Evolutionary conservation across 345 rosid species (phyloP).

Genomic region (Mallotus nudiflorus): DNA sequence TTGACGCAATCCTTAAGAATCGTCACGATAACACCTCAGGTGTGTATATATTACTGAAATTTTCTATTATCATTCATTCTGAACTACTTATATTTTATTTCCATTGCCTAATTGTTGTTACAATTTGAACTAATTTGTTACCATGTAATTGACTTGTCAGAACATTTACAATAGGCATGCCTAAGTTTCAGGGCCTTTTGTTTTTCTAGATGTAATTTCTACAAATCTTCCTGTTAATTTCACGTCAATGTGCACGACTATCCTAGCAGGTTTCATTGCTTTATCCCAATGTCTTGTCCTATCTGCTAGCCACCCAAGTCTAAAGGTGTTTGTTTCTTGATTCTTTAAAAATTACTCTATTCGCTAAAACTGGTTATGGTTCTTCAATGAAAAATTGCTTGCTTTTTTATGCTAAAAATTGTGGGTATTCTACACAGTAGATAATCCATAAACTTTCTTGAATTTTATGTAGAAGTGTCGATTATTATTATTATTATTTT

Average conservation of each 20-base stretch:
- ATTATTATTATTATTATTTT: too few species aligned
- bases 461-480: too few species aligned
- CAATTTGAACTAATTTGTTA: not conserved
- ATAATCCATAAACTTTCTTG: conserved; percentile 77
- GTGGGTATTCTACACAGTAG: conserved; percentile 85
- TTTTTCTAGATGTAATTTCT: not conserved
- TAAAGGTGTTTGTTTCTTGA: conserved; percentile 52
- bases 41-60: conserved; percentile 22
- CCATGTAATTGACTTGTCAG: not conserved
- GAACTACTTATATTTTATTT: not conserved
- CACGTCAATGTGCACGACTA: not conserved
- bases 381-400: not conserved
- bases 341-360: not conserved
- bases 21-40: conserved; percentile 93
- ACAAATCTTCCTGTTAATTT: not conserved
- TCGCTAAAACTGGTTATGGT: not conserved
- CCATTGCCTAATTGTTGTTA: not conserved
- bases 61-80: not conserved
- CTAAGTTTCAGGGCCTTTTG: conserved; percentile 1
- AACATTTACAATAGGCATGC: not conserved
- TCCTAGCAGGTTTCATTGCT: conserved; percentile 66
- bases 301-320: conserved; percentile 76
- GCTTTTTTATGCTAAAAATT: conserved; percentile 13
- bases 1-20: conserved; percentile 84
- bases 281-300: conserved; percentile 81